Base-by-base conservation (phyloP, 78 protist genomes). In the Chrysochromulina parva region DNA sequence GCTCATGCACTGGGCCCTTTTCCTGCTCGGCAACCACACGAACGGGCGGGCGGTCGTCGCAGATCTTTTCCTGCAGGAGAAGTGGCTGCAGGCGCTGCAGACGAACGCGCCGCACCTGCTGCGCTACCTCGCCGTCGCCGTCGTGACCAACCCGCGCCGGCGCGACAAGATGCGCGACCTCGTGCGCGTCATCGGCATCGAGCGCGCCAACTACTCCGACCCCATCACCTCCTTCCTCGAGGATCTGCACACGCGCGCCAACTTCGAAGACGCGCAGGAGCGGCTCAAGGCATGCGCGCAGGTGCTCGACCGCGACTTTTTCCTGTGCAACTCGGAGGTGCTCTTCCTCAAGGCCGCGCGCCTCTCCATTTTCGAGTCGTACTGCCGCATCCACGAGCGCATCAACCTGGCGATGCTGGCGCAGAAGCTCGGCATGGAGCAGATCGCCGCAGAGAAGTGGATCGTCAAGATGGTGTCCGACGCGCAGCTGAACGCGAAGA, bases 401-500 rank as follows among this genome's bases (percentile, higher is more conserved):
- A 96, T 97, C 88, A 94, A 95, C 92, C 93, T 96, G 58, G 6
- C 91, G 81, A 90, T 92, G 95, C 93, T 97, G 47, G 95, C 97
- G 69, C 94, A 95, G 57, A 95, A 94, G 92, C 94, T 97, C 53
- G 71, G 88, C 76, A 93, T 97, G 94, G 59, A 60, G 50, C 76
- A 66, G n/a, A 96, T 95, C 53, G 90, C 74, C 52, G 96, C 97
- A 38, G 98, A 97, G 88, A 76, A 82, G 81, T 97, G 98, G 98
- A 95, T 97, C 62, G 98, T 97, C 76, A 94, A 96, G 92, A 94
- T 96, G 57, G 95, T 97, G 88, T n/a, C 96, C 65, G 93, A 94
- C 90, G 97, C 97, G 28, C 86, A 91, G 65, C 89, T 96, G 59
- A 94, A 95, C 71, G 97, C 98, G 47, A 95, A 95, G 93, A 97